Percentiles rank a stretch among this genome's conserved stretches.
phyloP scores from a whole-genome alignment of 164 flowering plant genomes.

The grape (Vitis vinifera) region ASM3070453v1 NC_081808.1:22811501-22812000 shows the following conservation, averaged over 20 bases:
- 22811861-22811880: slow-evolving; percentile 57
- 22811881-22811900: slow-evolving; percentile 59
- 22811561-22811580: neutral
- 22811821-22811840: slow-evolving; percentile 61
- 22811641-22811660: slow-evolving; percentile 51
- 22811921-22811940: slow-evolving; percentile 68
- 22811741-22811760: slow-evolving; percentile 25
- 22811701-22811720: slow-evolving; percentile 54
- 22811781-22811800: neutral
- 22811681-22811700: slow-evolving; percentile 66
- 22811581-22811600: slow-evolving; percentile 24
- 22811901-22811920: slow-evolving; percentile 67
- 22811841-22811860: slow-evolving; percentile 59
- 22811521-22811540: neutral
- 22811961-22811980: slow-evolving; percentile 23
- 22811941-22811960: slow-evolving; percentile 70
- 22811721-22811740: slow-evolving; percentile 43
- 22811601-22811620: slow-evolving; percentile 66
- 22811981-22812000: neutral
- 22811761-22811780: slow-evolving; percentile 1
- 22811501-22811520: neutral
- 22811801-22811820: neutral
- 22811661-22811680: slow-evolving; percentile 65
- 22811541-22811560: neutral
- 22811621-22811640: slow-evolving; percentile 69